Base-by-base conservation (phyloP, 2,329 filamentous ascomycete species). In the Zalaria obscura region DNA sequence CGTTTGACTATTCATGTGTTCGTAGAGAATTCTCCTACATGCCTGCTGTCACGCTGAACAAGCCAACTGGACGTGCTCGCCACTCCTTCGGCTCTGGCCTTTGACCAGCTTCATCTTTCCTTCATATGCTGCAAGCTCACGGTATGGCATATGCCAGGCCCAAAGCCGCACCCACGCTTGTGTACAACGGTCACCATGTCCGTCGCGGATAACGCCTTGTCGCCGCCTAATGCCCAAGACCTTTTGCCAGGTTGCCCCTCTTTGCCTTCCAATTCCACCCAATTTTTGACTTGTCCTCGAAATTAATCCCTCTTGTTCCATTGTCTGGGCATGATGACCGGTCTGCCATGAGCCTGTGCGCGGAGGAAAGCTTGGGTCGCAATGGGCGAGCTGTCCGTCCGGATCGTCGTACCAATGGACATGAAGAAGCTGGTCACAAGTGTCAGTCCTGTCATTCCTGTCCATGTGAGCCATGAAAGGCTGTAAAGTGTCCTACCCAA, bases 351-450 rank as follows among this genome's bases (percentile, higher is more conserved):
- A 36, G 52, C 50, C 51, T 80, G 78, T 39, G 83, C 78, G 59
- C 76, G 76, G 51, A 77, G 74, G 66, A 89, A 94, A 44, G 83
- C 76, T 58, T 87, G 76, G 51, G 78, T 72, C 45, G 80, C 70
- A 54, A 83, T 79, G 32, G 82, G 78, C 35, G 85, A 84, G 49
- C 84, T 78, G 54, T 98, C 91, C 45, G 86, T 88, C 58, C 91
- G 83, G 56, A 98, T 95, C 36, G 93, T 88, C 53, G 86, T 94
- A 52, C 91, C 91, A 53, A 98, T 94, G 44, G 85, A 89, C 91
- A 98, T 98, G 73, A 98, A 98, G 68, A 96, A 95, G 41, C 75
- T 78, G 50, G 25, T 4, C 8, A 28, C 25, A 18, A 18, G 25
- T 25, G 10, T 31, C 18, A 31, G 35, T 25, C 31, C 26, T 33